These are phyloP conservation scores for Aspergillus novoparasiticus DNA, from an alignment of 2,329 filamentous ascomycete genomes.

Conservation along the genomic window DNA sequence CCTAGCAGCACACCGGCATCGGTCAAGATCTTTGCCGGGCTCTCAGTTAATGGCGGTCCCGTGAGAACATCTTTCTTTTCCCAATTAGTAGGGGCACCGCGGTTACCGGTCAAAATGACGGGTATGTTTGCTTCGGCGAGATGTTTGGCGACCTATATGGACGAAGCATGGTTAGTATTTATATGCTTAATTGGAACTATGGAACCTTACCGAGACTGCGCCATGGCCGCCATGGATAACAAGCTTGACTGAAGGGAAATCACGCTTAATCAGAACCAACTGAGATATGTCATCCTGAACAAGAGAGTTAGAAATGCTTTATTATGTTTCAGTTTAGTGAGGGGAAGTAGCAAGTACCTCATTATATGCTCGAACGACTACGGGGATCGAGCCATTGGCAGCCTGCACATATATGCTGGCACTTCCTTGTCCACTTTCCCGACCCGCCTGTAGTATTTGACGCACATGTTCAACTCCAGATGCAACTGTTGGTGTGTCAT, in stretches of 20 bases:
- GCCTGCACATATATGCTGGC: not conserved
- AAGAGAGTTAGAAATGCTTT: not conserved
- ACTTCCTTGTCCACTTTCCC: not conserved
- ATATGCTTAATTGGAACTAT: not conserved
- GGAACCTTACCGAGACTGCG: not conserved
- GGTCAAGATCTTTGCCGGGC: slow-evolving; percentile 20
- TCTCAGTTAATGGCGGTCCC: slow-evolving; percentile 46
- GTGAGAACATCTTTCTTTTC: slow-evolving; percentile 42
- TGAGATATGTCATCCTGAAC: slow-evolving; percentile 11
- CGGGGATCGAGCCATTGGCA: slow-evolving; percentile 1
- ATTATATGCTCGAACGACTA: slow-evolving; percentile 8
- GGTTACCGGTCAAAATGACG: slow-evolving; percentile 47
- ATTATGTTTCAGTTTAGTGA: not conserved
- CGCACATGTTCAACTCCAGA: not conserved
- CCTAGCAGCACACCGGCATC: slow-evolving; percentile 28
- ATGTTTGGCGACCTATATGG: slow-evolving; percentile 40
- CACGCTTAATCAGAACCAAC: slow-evolving; percentile 2
- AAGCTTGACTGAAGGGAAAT: slow-evolving; percentile 1
- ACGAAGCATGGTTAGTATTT: not conserved
- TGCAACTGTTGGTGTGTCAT: not conserved
- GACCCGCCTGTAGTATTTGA: not conserved
- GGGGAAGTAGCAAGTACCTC: not conserved
- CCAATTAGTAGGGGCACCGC: slow-evolving; percentile 37
- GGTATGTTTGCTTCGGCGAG: slow-evolving; percentile 45
- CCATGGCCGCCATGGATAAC: slow-evolving; percentile 6